Evolutionary conservation across 208 protist genomes (phyloP).

Genomic region (Naegleria lovaniensis): DNA sequence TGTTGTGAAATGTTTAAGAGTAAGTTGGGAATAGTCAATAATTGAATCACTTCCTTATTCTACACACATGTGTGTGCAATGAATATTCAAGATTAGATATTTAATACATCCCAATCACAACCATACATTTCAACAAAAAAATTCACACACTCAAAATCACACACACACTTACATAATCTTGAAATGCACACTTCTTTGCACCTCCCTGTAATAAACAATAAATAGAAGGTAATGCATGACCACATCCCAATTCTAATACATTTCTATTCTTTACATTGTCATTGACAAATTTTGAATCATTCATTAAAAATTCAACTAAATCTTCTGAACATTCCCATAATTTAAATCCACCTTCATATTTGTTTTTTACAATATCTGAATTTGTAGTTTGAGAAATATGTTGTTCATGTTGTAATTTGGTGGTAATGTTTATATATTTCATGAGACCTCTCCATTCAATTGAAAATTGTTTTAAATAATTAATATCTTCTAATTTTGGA

Average conservation of each 20-base stretch:
- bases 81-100: too few relatives aligned
- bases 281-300: background rate
- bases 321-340: conserved; percentile 9
- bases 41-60: background rate
- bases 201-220: background rate
- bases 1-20: background rate
- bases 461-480: background rate
- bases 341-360: conserved; percentile 15
- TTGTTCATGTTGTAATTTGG: background rate
- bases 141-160: too few relatives aligned
- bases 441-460: background rate
- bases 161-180: conserved; percentile 1
- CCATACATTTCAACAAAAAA: too few relatives aligned
- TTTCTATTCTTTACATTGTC: background rate
- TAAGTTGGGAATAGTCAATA: background rate
- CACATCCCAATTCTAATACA: conserved; percentile 5
- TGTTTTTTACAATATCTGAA: background rate
- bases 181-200: background rate
- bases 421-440: background rate
- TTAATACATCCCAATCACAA: too few relatives aligned
- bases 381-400: background rate
- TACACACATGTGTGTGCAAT: background rate
- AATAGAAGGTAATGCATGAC: background rate
- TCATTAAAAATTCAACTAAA: background rate
- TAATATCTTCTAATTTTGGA: background rate